These are phyloP conservation scores for Bipolaris oryzae DNA, from an alignment of 2,329 filamentous ascomycete species.

Conservation along the genomic window DNA sequence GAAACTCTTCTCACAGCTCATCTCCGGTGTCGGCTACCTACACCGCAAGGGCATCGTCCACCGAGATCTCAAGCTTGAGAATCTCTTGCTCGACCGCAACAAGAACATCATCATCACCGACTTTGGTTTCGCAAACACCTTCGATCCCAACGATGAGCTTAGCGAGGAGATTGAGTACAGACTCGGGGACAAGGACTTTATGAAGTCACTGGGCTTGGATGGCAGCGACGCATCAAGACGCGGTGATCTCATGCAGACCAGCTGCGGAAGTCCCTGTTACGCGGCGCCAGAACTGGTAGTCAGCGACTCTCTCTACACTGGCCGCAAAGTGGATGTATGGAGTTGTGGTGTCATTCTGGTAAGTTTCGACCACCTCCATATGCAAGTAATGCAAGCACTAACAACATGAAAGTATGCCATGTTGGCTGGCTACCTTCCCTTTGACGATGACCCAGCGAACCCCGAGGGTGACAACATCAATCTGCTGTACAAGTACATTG, in stretches of 20 bases:
- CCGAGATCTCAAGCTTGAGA: constrained; percentile 94
- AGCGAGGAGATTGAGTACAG: constrained; percentile 89
- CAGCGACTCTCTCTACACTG: constrained; percentile 95
- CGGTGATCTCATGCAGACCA: constrained; percentile 98
- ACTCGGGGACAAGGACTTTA: constrained; percentile 82
- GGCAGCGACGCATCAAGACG: constrained; percentile 77
- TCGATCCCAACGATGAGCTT: constrained; percentile 86
- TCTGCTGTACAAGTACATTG: constrained; percentile 98
- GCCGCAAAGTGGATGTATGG: constrained; percentile 98
- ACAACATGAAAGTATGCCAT: constrained; percentile 81
- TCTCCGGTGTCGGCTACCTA: constrained; percentile 95
- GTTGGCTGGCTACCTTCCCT: constrained; percentile 95
- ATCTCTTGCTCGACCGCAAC: constrained; percentile 91
- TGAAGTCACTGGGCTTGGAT: constrained; percentile 86
- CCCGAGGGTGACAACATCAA: constrained; percentile 99
- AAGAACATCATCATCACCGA: constrained; percentile 99
- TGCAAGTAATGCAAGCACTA: constrained; percentile 13
- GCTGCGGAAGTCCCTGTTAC: constrained; percentile 97
- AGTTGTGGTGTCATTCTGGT: constrained; percentile 98
- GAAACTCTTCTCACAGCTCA: constrained; percentile 89
- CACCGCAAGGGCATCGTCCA: constrained; percentile 99
- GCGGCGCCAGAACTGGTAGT: constrained; percentile 96
- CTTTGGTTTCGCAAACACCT: constrained; percentile 98
- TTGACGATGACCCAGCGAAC: constrained; percentile 97
- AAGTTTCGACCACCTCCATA: constrained; percentile 51